Evolutionary conservation across 176 grass and related monocot species (phyloP), one percentile per base, ranked within the genome.

Genomic region (Tillandsia leiboldiana): DNA sequence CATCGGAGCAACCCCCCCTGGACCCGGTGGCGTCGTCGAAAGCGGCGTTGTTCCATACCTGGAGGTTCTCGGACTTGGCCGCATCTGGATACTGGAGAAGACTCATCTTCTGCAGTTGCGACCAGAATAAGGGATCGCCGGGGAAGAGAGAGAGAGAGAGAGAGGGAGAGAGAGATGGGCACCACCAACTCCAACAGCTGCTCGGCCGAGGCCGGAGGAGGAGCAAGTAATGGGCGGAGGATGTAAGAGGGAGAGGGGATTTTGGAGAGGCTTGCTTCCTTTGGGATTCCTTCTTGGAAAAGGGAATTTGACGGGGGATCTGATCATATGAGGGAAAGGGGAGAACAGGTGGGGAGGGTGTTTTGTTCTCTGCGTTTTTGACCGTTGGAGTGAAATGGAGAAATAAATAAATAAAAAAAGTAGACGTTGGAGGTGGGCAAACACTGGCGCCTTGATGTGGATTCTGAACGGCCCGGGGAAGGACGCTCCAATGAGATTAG

Each of bases 21-120:
- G 49, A 47, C 8, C 13, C 51, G 26, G 9, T 63, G 23, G 59
- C 65, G 6, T 61, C 83, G 42, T 80, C 83, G 10, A 85, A 85
- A n/a, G 72, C 67, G 1, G 71, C 72, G 50, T 85, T 85, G 77
- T 69, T 76, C 77, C 83, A 85, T 47, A 85, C 49, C 66, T 80
- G 78, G 51, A 75, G 77, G 22, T 33, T 74, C 26, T 53, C 53
- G 53, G 81, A 22, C 42, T 27, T 24, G 9, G 48, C 8, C 7
- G 9, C 9, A 17, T 79, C 70, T 29, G 77, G 51, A 48, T 51
- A 27, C 12, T 75, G 72, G 1, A 67, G 63, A 70, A 76, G 57
- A 48, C 77, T 80, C 83, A 85, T 80, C 68, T 59, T 77, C 33
- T 42, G 33, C 33, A 7, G 33, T 42, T 42, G 33, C 7, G 33